Percentiles rank a stretch among this genome's conserved stretches.
Evolutionary conservation across 139 green algal genomes (phyloP).

Genomic region (Picochlorum sp.): DNA sequence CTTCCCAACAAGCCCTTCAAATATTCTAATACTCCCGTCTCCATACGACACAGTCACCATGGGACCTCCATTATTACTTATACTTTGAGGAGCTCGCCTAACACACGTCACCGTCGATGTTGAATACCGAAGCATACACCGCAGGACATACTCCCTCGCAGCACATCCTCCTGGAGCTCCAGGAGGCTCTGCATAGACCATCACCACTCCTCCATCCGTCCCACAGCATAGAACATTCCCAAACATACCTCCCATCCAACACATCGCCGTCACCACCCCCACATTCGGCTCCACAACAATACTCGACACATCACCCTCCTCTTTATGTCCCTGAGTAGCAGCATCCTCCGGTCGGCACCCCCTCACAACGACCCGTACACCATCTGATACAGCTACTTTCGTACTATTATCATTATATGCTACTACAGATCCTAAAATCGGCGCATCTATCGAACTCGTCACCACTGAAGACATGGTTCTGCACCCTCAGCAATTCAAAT

Average conservation of each 20-base stretch:
- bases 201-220: conserved; percentile 8
- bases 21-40: conserved; percentile 20
- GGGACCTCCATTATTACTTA: conserved; percentile 7
- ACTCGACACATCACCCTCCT: no score
- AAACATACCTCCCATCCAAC: conserved; percentile 4
- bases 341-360: not conserved
- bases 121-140: not conserved
- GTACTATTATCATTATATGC: conserved; percentile 1
- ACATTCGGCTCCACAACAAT: not conserved
- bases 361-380: not conserved
- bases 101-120: not conserved
- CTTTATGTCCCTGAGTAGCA: no score
- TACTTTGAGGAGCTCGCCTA: not conserved
- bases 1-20: conserved; percentile 6
- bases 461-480: no score
- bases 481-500: no score
- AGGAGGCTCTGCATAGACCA: conserved; percentile 9
- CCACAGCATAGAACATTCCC: conserved; percentile 16
- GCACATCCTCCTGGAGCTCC: not conserved
- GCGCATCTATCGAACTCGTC: no score
- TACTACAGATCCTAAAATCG: not conserved
- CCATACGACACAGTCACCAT: conserved; percentile 16
- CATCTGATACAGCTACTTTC: not conserved
- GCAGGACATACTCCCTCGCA: not conserved
- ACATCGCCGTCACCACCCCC: not conserved